Evolutionary conservation across 345 rosid species (phyloP), one percentile per base, ranked within the genome.

Genomic region (Ailanthus altissimus): DNA sequence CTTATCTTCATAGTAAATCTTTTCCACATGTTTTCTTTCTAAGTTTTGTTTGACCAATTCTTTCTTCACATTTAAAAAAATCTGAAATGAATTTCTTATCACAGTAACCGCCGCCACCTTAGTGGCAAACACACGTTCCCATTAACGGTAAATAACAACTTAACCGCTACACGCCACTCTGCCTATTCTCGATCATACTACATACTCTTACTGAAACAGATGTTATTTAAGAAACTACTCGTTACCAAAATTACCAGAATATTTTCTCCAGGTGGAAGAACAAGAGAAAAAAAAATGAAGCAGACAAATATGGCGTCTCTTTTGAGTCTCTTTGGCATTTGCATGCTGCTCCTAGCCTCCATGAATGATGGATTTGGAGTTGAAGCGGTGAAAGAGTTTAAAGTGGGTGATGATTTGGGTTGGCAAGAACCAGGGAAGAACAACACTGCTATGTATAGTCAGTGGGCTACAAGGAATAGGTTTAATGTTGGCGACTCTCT

Each of bases 401-500:
- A 81, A 73, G 98, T 93, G 9, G 93, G 98, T 8, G 92, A 80
- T 50, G 84, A 67, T 0, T 82, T 84, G 9, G 92, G 94, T 2
- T 93, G 98, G 98, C 86, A 80, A 23, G 84, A 85, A 43, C 97
- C 97, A 12, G 72, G 67, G 43, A 79, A 20, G 5, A 87, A 87
- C 71, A 82, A 80, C 72, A 59, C 92, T 38, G 59, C 78, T 1
- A 25, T 86, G 42, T 93, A 93, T 62, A 78, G 32, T 78, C 84
- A 78, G 32, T 93, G 97, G 98, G 97, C 97, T 50, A 67, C 79
- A 20, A 84, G 23, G 56, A 84, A 90, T 70, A 84, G 94, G 65
- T 92, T 93, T 78, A 92, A 76, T 32, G 84, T 92, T 56, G 90
- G 93, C 20, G 97, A 92, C 73, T 86, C 88, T 67, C 93, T 92